Evolutionary conservation across 306 rosid genomes (phyloP), one percentile per base, ranked within the genome.

Genomic region (Inga leiocalycina): DNA sequence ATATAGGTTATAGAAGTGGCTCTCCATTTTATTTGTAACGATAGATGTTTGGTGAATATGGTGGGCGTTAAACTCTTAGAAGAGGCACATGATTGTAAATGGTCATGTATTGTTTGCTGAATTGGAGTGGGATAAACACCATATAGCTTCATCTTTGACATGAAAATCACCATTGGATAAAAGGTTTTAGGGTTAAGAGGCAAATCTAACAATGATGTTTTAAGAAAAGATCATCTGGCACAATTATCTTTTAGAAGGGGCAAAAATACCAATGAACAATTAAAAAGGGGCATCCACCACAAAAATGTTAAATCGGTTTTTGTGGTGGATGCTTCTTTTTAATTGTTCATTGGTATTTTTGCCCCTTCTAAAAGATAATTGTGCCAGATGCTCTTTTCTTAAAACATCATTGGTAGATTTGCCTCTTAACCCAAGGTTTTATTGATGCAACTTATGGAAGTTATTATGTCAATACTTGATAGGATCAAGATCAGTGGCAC

Each of bases 381-480:
- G 27, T 24, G 27, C 27, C 27, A 24, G 27, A 24, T 24, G 27
- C 27, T 24, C 27, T 24, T 24, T 24, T 24, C 27, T 24, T 24
- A 24, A 24, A 24, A 24, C 27, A 24, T 24, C 27, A 24, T 24
- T 24, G 27, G 0, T 24, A 24, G 27, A 24, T 24, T 24, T 24
- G 27, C 27, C 27, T 24, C 27, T 24, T 24, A 24, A 24, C 27
- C 27, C 27, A 61, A 44, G 37, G 74, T 86, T 19, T 80, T 46
- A 56, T 45, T 72, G 71, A 45, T 48, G 32, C 20, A 17, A 72
- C 84, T 54, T 74, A 59, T 74, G 35, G 79, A 78, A 72, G 34
- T 19, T 52, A 39, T 19, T 52, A 39, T 24, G 45, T 74, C 75
- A 64, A 43, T 45, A 48, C n/a, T 32, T 14, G 43, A 66, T 67